Percentiles rank a stretch among this genome's conserved stretches.
Evolutionary conservation across 805 yeast species (phyloP).

Genomic region (Candida awuae): DNA sequence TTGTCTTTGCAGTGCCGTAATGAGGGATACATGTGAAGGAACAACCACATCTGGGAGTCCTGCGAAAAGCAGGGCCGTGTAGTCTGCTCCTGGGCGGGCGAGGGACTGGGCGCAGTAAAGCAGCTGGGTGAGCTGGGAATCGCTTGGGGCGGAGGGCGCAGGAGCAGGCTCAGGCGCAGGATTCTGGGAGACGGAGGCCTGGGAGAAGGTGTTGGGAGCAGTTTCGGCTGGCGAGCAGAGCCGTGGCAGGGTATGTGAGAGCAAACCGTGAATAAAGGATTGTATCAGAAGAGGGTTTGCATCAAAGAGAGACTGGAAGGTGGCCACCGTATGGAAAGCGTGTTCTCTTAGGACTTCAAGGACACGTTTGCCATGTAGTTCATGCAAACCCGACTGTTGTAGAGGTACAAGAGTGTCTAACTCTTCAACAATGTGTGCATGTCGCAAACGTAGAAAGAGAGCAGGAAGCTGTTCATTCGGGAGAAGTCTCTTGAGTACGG

Average conservation of each 20-base stretch:
- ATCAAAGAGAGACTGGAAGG: conserved; percentile 53
- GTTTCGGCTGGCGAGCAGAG: too few relatives aligned
- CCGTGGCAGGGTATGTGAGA: too few relatives aligned
- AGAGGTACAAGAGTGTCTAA: conserved; percentile 50
- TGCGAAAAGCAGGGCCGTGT: neutral
- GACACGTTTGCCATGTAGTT: conserved; percentile 64
- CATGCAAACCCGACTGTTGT: conserved; percentile 40
- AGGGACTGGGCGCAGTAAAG: conserved; percentile 75
- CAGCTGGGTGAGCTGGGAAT: conserved; percentile 44
- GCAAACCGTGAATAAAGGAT: too few relatives aligned
- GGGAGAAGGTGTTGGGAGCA: too few relatives aligned
- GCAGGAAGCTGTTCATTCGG: conserved; percentile 36
- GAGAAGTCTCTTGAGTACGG: conserved; percentile 7
- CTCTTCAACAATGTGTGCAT: conserved; percentile 57
- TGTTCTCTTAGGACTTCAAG: conserved; percentile 82
- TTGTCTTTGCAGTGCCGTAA: neutral
- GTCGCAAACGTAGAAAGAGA: conserved; percentile 60
- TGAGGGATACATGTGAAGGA: neutral
- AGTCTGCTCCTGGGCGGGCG: neutral
- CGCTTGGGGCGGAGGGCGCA: too few relatives aligned
- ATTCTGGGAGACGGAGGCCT: too few relatives aligned
- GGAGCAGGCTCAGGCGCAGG: too few relatives aligned
- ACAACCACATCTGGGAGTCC: neutral
- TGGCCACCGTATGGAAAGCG: conserved; percentile 63
- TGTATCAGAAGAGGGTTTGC: conserved; percentile 27